These are phyloP conservation scores for Microglena sp. DNA, from an alignment of 139 green algal genomes.

Conservation along the genomic window DNA sequence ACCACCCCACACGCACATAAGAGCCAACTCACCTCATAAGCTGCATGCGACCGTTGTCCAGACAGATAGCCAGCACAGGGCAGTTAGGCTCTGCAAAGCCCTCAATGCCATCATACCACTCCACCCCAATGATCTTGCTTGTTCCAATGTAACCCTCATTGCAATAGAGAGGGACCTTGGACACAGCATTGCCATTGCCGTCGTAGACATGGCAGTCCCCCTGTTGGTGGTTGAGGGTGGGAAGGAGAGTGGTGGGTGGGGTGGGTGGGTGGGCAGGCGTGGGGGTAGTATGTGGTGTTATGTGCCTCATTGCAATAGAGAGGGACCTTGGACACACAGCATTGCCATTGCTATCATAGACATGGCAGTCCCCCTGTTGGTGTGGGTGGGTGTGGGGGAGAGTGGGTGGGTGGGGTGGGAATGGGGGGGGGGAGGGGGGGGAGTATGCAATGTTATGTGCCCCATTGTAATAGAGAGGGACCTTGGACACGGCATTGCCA, in stretches of 20 bases:
- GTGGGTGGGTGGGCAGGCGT: no score
- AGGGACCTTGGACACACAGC: constrained; percentile 44
- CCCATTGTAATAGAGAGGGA: constrained; percentile 57
- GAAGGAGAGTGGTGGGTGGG: no score
- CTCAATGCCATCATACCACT: constrained; percentile 66
- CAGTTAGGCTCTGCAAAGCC: constrained; percentile 52
- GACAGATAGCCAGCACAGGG: constrained; percentile 51
- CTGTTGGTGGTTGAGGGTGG: constrained; percentile 14
- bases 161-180: constrained; percentile 58
- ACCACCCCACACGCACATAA: background rate
- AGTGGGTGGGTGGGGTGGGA: background rate
- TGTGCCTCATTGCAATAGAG: constrained; percentile 11
- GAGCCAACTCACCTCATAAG: constrained; percentile 42
- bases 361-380: constrained; percentile 41
- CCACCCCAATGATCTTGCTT: constrained; percentile 49
- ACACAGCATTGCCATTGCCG: constrained; percentile 58
- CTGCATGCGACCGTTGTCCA: constrained; percentile 67
- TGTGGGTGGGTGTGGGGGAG: background rate
- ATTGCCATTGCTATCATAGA: constrained; percentile 66
- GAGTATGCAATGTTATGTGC: no score
- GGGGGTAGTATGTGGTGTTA: background rate
- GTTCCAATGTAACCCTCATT: constrained; percentile 45
- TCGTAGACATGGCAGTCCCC: constrained; percentile 70
- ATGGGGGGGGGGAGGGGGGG: no score
- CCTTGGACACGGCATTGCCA: constrained; percentile 62